These are phyloP conservation scores for Aquanectria penicillioides DNA, from an alignment of 2,329 filamentous ascomycete species.

Conservation along the genomic window DNA sequence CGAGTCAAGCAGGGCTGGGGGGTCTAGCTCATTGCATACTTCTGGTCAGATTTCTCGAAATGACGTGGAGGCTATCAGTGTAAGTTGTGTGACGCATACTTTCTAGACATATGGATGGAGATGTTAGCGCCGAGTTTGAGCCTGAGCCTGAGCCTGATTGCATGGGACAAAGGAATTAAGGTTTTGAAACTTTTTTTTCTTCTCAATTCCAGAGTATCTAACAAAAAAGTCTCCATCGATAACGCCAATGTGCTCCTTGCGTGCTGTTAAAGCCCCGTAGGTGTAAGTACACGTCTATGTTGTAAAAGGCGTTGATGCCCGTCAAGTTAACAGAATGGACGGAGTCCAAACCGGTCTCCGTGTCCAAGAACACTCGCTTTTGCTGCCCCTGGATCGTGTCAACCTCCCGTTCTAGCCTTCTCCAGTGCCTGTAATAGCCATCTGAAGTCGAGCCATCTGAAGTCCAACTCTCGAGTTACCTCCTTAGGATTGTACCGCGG, in stretches of 20 bases:
- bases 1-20: not conserved
- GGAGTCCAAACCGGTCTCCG: constrained; percentile 32
- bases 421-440: constrained; percentile 18
- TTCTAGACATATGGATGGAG: too few relatives aligned
- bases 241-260: constrained; percentile 39
- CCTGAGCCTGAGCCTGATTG: too few relatives aligned
- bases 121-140: too few relatives aligned
- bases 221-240: constrained; percentile 26
- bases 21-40: too few relatives aligned
- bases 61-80: too few relatives aligned
- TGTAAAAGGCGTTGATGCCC: constrained; percentile 37
- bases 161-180: not conserved
- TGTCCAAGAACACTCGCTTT: constrained; percentile 27
- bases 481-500: constrained; percentile 25
- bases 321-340: constrained; percentile 24
- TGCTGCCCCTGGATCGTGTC: constrained; percentile 19
- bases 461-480: constrained; percentile 17
- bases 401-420: constrained; percentile 16
- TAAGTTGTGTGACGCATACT: too few relatives aligned
- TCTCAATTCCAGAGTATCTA: constrained; percentile 30
- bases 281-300: constrained; percentile 31
- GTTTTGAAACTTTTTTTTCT: constrained; percentile 30
- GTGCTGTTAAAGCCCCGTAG: constrained; percentile 36
- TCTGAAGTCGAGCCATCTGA: constrained; percentile 21
- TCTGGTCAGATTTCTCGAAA: too few relatives aligned